These are phyloP conservation scores for Passalora sequoiae DNA, from an alignment of 2,329 filamentous ascomycete genomes.

Conservation along the genomic window DNA sequence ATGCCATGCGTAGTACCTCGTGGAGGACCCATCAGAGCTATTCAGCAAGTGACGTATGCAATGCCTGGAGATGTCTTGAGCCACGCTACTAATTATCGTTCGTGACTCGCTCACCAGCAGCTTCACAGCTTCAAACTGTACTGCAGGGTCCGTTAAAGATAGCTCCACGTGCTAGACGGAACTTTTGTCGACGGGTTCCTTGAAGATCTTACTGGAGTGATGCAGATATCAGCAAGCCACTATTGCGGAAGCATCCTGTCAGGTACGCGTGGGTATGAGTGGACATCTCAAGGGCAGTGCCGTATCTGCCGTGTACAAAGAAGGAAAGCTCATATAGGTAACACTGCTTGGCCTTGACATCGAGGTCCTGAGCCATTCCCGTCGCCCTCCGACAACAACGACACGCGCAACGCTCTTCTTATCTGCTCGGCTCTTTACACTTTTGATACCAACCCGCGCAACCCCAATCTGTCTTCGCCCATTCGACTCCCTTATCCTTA, in stretches of 20 bases:
- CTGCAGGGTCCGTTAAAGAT: conserved; percentile 6
- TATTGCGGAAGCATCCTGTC: neutral
- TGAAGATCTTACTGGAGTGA: neutral
- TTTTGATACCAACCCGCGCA: neutral
- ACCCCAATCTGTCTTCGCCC: conserved; percentile 4
- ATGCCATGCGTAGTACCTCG: neutral
- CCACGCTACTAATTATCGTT: conserved; percentile 2
- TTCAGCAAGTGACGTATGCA: conserved; percentile 14
- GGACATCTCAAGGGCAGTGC: neutral
- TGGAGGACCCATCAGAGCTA: conserved; percentile 6
- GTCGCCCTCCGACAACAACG: neutral
- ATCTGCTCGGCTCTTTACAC: neutral
- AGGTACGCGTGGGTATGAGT: neutral
- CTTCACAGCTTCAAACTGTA: neutral
- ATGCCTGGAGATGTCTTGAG: conserved; percentile 1
- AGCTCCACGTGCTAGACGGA: conserved; percentile 1
- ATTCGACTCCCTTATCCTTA: neutral
- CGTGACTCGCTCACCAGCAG: neutral
- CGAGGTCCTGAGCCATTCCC: conserved; percentile 1
- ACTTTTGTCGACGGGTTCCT: conserved; percentile 1
- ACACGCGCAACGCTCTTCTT: neutral
- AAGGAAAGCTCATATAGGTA: conserved; percentile 3
- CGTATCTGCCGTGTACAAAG: neutral
- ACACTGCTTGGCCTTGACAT: too few species aligned
- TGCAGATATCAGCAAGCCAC: neutral